Percentiles rank a stretch among this genome's conserved stretches.
Conservation (phyloP, 345 rosid genomes). For the Cardamine chenopodiifolia region DNA sequence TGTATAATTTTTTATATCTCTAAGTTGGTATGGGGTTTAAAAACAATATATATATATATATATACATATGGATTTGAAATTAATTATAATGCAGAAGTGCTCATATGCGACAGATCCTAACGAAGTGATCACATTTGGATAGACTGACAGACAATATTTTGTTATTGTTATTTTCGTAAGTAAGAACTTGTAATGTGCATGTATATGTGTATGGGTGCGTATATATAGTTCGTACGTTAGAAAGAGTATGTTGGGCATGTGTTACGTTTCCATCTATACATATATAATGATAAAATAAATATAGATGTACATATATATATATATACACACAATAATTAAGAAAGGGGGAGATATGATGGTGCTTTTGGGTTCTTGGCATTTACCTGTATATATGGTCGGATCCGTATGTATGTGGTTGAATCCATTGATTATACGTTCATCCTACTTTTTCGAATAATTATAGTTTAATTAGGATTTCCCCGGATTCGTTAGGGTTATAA, state of each 20-base stretch:
- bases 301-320: background rate
- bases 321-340: no score
- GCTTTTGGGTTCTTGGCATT: constrained; percentile 7
- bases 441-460: constrained; percentile 6
- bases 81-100: background rate
- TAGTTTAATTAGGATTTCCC: background rate
- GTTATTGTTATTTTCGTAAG: background rate
- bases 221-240: background rate
- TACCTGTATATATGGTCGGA: background rate
- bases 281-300: background rate
- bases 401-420: background rate
- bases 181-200: background rate
- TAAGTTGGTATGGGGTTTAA: background rate
- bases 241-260: background rate
- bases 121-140: constrained; percentile 4
- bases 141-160: background rate
- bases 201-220: background rate
- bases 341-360: background rate
- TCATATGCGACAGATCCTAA: constrained; percentile 2
- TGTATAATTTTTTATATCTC: background rate
- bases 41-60: background rate
- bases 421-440: background rate
- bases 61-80: background rate
- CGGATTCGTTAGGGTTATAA: constrained; percentile 3
- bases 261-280: background rate